These are phyloP conservation scores for Neocucurbitaria cava DNA, from an alignment of 2,329 filamentous ascomycete genomes.

Conservation along the genomic window DNA sequence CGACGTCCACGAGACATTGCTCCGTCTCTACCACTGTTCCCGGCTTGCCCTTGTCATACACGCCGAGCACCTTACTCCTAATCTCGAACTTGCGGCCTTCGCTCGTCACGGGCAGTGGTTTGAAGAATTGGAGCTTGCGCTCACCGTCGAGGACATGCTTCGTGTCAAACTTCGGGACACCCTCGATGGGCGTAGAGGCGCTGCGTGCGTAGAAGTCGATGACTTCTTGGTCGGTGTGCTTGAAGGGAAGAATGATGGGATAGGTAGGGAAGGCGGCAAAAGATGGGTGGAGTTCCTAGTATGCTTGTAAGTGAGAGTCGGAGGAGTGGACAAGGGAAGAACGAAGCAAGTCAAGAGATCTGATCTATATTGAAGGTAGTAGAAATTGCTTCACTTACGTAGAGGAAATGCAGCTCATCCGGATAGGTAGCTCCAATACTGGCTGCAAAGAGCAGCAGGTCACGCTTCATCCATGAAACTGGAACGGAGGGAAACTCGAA, in stretches of 20 bases:
- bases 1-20: slow-evolving; percentile 75
- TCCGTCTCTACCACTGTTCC: slow-evolving; percentile 84
- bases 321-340: background rate
- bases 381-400: slow-evolving; percentile 61
- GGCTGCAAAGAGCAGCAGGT: slow-evolving; percentile 87
- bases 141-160: slow-evolving; percentile 82
- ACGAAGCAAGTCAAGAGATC: background rate
- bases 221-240: slow-evolving; percentile 76
- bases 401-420: slow-evolving; percentile 94
- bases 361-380: background rate
- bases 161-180: slow-evolving; percentile 77
- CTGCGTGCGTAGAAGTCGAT: slow-evolving; percentile 83
- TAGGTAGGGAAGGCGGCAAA: slow-evolving; percentile 92
- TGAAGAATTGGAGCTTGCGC: slow-evolving; percentile 78
- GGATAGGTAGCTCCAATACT: slow-evolving; percentile 79
- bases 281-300: slow-evolving; percentile 81
- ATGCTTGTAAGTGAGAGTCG: slow-evolving; percentile 5
- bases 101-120: slow-evolving; percentile 75
- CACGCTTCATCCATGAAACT: slow-evolving; percentile 86
- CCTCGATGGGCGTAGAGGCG: slow-evolving; percentile 71
- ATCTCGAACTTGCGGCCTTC: slow-evolving; percentile 77
- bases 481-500: slow-evolving; percentile 79
- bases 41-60: slow-evolving; percentile 88
- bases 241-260: slow-evolving; percentile 83
- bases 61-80: slow-evolving; percentile 78